Percentiles rank a stretch among this genome's conserved stretches.
Conservation (phyloP, 352 stramenopile genomes). For the Lagenidium sp. region DNA sequence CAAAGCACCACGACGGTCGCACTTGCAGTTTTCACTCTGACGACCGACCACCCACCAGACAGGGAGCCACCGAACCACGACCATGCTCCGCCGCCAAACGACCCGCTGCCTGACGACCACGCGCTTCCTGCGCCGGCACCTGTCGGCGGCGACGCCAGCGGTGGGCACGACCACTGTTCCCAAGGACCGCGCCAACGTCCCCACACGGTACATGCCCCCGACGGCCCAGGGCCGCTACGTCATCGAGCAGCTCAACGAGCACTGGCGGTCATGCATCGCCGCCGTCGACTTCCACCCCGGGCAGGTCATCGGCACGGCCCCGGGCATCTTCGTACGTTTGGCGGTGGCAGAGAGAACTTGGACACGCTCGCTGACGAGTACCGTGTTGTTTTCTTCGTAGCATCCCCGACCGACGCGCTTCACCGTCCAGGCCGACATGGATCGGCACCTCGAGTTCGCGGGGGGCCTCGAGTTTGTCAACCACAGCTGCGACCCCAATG, state of each 20-base stretch:
- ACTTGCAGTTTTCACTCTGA: not conserved
- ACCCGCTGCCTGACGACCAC: not conserved
- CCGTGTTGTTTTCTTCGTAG: slow-evolving; percentile 3
- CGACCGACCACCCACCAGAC: too few species aligned
- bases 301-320: slow-evolving; percentile 60
- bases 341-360: too few species aligned
- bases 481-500: slow-evolving; percentile 83
- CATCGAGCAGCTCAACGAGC: slow-evolving; percentile 60
- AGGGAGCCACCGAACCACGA: too few species aligned
- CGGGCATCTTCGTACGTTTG: slow-evolving; percentile 54
- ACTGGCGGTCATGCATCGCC: slow-evolving; percentile 68
- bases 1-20: too few species aligned
- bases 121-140: not conserved
- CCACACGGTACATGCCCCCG: slow-evolving; percentile 43
- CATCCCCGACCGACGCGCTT: slow-evolving; percentile 68
- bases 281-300: slow-evolving; percentile 49
- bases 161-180: too few species aligned
- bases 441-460: slow-evolving; percentile 80
- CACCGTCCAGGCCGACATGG: slow-evolving; percentile 66
- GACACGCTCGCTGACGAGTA: not conserved
- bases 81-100: too few species aligned
- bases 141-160: not conserved
- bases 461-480: slow-evolving; percentile 84
- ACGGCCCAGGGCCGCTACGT: slow-evolving; percentile 55
- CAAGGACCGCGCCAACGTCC: slow-evolving; percentile 13